phyloP scores from a whole-genome alignment of 345 rosid genomes.

The Carallia brachiata region DNA sequence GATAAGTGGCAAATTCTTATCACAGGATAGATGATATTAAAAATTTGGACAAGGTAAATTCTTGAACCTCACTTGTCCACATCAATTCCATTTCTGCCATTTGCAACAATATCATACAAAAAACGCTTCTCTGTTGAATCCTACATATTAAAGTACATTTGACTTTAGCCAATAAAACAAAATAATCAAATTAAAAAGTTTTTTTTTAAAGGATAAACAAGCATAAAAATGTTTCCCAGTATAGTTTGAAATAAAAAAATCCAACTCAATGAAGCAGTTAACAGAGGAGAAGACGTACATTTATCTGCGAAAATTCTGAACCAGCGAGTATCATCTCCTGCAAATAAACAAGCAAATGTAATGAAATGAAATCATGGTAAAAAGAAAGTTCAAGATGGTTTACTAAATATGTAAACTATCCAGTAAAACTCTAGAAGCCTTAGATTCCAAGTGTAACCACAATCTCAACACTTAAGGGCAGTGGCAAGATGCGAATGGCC shows the following conservation, averaged over 20 bases:
- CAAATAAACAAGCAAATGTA: constrained; percentile 6
- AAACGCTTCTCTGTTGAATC: constrained; percentile 59
- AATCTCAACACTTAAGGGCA: too few relatives aligned
- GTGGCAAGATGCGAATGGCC: too few relatives aligned
- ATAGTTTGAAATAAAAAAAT: background rate
- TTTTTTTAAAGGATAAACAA: background rate
- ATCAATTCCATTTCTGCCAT: constrained; percentile 95
- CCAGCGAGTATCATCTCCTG: constrained; percentile 95
- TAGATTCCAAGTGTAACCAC: too few relatives aligned
- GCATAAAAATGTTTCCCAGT: constrained; percentile 13
- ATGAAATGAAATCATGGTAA: background rate
- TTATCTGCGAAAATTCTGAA: constrained; percentile 49
- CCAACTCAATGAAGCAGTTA: constrained; percentile 5
- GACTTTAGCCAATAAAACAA: constrained; percentile 5
- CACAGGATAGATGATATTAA: constrained; percentile 1
- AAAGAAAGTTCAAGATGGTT: background rate
- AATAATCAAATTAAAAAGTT: constrained; percentile 1
- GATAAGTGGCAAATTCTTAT: background rate
- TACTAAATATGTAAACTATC: background rate
- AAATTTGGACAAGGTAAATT: constrained; percentile 10
- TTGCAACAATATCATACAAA: constrained; percentile 95
- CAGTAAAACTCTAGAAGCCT: too few relatives aligned
- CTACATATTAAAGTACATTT: constrained; percentile 31
- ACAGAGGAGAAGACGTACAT: constrained; percentile 38
- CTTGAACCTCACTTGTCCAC: constrained; percentile 64